These are phyloP conservation scores for Hysterangium stoloniferum DNA, from an alignment of 768 basidiomycete species.

Conservation along the genomic window DNA sequence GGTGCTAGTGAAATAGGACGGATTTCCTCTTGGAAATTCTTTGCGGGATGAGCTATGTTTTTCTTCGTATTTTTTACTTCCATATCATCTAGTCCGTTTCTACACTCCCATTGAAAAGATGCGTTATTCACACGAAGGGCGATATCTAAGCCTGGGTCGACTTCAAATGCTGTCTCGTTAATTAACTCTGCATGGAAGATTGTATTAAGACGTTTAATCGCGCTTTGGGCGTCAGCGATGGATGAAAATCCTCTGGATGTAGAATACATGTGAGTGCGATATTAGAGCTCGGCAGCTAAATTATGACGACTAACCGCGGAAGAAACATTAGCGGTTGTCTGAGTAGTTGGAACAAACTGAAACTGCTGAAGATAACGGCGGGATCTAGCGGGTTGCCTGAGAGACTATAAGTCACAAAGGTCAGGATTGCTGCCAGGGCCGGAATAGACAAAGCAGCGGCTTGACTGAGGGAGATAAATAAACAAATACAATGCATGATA, in stretches of 20 bases:
- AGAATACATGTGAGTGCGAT: conserved; percentile 24
- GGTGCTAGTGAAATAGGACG: conserved; percentile 23
- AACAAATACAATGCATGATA: conserved; percentile 15
- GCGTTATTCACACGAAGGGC: conserved; percentile 48
- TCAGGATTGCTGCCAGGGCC: conserved; percentile 55
- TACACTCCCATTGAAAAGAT: conserved; percentile 56
- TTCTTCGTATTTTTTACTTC: conserved; percentile 14
- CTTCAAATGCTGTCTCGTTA: conserved; percentile 30
- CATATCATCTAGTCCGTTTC: conserved; percentile 16
- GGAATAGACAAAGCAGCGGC: conserved; percentile 54
- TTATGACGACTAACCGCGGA: conserved; percentile 32
- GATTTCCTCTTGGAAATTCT: conserved; percentile 7
- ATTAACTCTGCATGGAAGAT: conserved; percentile 52
- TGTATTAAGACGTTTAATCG: conserved; percentile 40
- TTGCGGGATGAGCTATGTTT: conserved; percentile 8
- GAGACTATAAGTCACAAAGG: conserved; percentile 59
- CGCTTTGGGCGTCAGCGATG: conserved; percentile 57
- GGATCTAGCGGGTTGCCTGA: conserved; percentile 49
- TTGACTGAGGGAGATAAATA: conserved; percentile 28
- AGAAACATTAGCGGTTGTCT: conserved; percentile 66
- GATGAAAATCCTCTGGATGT: conserved; percentile 39
- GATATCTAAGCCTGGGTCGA: conserved; percentile 37
- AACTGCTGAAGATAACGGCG: conserved; percentile 59
- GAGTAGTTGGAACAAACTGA: conserved; percentile 49
- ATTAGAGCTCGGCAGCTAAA: conserved; percentile 23